Conservation (phyloP, 129 eudicot genomes). For the Deinandra increscens region DNA sequence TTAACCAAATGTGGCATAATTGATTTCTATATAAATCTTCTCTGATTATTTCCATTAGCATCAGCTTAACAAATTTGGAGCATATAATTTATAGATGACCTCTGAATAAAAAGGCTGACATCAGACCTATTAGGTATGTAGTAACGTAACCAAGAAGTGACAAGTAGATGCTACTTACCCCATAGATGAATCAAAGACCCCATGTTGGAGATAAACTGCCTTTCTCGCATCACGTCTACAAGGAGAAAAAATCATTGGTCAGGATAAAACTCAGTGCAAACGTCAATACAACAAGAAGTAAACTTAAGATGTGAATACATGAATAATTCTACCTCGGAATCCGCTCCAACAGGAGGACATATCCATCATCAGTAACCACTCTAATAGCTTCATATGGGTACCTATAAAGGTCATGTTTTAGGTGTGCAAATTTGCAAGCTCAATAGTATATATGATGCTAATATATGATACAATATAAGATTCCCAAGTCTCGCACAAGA, state of each 20-base stretch:
- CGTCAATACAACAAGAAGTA: background rate
- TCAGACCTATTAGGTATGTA: background rate
- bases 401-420: slow-evolving; percentile 53
- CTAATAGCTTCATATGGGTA: slow-evolving; percentile 94
- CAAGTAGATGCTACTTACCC: slow-evolving; percentile 56
- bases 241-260: slow-evolving; percentile 11
- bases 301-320: slow-evolving; percentile 3
- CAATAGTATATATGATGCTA: slow-evolving; percentile 15
- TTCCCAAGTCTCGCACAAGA: background rate
- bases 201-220: slow-evolving; percentile 93
- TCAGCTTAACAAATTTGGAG: background rate
- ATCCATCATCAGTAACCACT: slow-evolving; percentile 92
- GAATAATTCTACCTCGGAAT: slow-evolving; percentile 69
- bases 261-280: slow-evolving; percentile 15
- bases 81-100: background rate
- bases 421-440: slow-evolving; percentile 11
- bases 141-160: slow-evolving; percentile 13
- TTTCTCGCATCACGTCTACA: slow-evolving; percentile 80
- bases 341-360: slow-evolving; percentile 89
- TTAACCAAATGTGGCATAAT: background rate
- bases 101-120: background rate
- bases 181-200: slow-evolving; percentile 93
- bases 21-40: background rate
- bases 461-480: no score
- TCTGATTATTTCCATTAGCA: background rate